phyloP scores from a whole-genome alignment of 192 early-diverging fungal genomes.

The Lobosporangium transversale region DNA sequence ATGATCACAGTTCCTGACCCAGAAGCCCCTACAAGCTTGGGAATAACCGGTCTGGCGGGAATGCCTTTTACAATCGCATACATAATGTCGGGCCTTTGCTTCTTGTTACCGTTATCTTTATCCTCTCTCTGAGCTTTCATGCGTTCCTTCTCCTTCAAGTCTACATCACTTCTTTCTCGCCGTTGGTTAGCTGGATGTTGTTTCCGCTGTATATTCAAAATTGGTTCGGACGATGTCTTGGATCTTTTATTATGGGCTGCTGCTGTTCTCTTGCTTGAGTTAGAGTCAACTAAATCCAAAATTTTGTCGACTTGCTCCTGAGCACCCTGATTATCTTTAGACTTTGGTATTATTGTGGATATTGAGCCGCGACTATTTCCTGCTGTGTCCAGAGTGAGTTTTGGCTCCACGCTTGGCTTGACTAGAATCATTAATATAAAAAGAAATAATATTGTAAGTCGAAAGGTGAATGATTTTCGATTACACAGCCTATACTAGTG shows the following conservation, averaged over 20 bases:
- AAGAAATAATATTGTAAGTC: no score
- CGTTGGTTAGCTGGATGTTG: background rate
- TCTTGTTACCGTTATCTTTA: conserved; percentile 7
- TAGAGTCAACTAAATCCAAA: no score
- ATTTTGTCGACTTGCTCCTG: no score
- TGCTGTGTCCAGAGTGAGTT: no score
- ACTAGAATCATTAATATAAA: no score
- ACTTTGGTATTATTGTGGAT: no score
- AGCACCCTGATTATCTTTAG: no score
- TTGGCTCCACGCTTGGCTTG: no score
- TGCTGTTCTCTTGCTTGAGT: background rate
- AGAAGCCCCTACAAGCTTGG: conserved; percentile 41
- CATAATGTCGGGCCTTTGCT: conserved; percentile 39
- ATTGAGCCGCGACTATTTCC: no score
- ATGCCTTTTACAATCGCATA: conserved; percentile 46
- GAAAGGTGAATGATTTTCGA: no score
- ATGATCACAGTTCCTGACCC: conserved; percentile 44
- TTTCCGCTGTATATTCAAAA: no score
- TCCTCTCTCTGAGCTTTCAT: background rate
- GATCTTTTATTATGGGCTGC: background rate
- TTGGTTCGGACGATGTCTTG: conserved; percentile 4
- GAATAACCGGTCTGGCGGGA: conserved; percentile 23
- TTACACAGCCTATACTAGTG: no score
- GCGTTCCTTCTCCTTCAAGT: background rate
- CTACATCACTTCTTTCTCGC: conserved; percentile 1